phyloP scores from a whole-genome alignment of 148 eudicot genomes.

The Spergularia marina region DNA sequence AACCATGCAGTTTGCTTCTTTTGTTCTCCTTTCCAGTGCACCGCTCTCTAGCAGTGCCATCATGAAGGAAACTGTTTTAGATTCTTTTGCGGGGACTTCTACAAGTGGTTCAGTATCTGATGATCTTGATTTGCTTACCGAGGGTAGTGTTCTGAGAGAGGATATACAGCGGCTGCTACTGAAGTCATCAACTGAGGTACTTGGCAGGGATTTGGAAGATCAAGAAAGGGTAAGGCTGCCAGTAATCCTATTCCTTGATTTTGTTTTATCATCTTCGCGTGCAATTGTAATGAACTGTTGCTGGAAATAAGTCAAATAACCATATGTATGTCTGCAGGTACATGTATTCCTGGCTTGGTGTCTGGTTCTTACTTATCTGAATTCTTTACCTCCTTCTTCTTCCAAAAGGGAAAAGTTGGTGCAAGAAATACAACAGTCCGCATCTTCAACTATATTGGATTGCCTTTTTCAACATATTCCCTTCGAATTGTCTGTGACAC shows the following conservation, averaged over 20 bases:
- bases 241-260: neutral
- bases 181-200: constrained; percentile 49
- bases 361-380: constrained; percentile 61
- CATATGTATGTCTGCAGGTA: constrained; percentile 50
- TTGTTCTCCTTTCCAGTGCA: constrained; percentile 70
- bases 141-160: constrained; percentile 55
- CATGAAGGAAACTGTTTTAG: constrained; percentile 30
- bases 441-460: constrained; percentile 64
- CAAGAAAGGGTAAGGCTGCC: constrained; percentile 57
- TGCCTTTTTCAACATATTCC: constrained; percentile 95
- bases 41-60: constrained; percentile 52
- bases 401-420: constrained; percentile 69
- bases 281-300: constrained; percentile 9
- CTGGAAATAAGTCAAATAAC: constrained; percentile 15
- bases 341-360: constrained; percentile 85
- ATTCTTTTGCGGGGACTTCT: constrained; percentile 32
- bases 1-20: constrained; percentile 69
- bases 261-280: neutral
- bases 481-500: constrained; percentile 47
- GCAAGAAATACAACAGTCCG: constrained; percentile 72
- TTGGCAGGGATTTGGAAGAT: constrained; percentile 57
- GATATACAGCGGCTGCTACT: constrained; percentile 60
- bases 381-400: constrained; percentile 69
- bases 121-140: constrained; percentile 45
- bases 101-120: constrained; percentile 34